Conservation (phyloP, 805 yeast species). For the Clavispora vitiphila region DNA sequence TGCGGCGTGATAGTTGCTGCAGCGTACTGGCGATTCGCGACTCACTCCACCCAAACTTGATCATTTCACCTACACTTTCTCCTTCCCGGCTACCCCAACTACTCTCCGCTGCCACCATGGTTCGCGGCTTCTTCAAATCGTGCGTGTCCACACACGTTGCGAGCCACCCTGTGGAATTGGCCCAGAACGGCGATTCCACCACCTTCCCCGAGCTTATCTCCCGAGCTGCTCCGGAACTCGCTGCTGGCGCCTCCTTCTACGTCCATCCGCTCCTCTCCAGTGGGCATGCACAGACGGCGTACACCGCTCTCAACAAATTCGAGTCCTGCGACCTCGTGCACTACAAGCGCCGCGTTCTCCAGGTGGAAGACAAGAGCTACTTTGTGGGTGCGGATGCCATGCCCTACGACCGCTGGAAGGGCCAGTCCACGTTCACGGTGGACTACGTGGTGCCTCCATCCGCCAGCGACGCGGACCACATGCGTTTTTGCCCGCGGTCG, state of each 20-base stretch:
- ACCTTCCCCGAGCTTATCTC: constrained; percentile 27
- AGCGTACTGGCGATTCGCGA: too few relatives aligned
- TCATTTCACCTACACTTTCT: too few relatives aligned
- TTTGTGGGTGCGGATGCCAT: constrained; percentile 22
- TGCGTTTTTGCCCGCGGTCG: constrained; percentile 37
- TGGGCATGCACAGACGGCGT: constrained; percentile 49
- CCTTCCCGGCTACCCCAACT: too few relatives aligned
- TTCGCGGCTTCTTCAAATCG: constrained; percentile 11
- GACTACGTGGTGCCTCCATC: constrained; percentile 41
- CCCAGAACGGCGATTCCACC: not conserved
- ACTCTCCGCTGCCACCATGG: not conserved
- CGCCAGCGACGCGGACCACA: constrained; percentile 17
- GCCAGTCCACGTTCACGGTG: constrained; percentile 43
- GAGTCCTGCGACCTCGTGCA: constrained; percentile 37
- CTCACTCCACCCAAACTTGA: too few relatives aligned
- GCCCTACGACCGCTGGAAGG: constrained; percentile 37
- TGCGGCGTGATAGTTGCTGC: too few relatives aligned
- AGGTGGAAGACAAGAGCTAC: constrained; percentile 24
- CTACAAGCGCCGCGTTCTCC: constrained; percentile 42
- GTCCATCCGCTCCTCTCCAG: constrained; percentile 44
- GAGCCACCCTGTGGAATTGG: constrained; percentile 6
- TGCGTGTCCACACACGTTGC: constrained; percentile 6
- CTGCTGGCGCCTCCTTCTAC: constrained; percentile 29
- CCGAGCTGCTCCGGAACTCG: constrained; percentile 36
- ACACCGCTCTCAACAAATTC: constrained; percentile 41